Evolutionary conservation across 305 asterid species (phyloP).

Genomic region (Withania somnifera): DNA sequence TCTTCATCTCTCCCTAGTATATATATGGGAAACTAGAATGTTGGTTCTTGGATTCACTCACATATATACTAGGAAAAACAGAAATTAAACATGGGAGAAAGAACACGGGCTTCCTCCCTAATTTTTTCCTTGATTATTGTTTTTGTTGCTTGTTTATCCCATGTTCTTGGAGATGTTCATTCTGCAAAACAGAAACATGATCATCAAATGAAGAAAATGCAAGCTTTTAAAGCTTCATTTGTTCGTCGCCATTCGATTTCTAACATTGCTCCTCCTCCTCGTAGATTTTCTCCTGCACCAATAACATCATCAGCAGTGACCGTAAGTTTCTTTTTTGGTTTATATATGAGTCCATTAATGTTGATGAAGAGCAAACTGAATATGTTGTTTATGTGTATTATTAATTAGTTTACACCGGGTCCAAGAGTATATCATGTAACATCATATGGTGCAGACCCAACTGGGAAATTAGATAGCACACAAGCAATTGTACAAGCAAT

Average conservation of each 20-base stretch:
- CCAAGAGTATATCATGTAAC: slow-evolving; percentile 46
- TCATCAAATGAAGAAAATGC: slow-evolving; percentile 17
- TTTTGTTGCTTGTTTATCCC: slow-evolving; percentile 16
- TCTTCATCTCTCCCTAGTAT: background rate
- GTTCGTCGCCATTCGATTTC: slow-evolving; percentile 10
- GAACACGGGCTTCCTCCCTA: slow-evolving; percentile 19
- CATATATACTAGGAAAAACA: background rate
- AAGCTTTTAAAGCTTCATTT: slow-evolving; percentile 15
- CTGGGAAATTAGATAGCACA: slow-evolving; percentile 59
- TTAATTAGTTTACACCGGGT: background rate
- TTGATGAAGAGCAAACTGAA: background rate
- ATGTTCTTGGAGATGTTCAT: slow-evolving; percentile 17
- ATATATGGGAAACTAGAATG: background rate
- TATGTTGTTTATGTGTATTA: background rate
- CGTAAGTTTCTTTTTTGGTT: background rate
- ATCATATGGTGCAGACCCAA: slow-evolving; percentile 87
- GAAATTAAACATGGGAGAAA: slow-evolving; percentile 18
- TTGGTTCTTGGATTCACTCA: background rate
- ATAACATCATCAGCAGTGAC: slow-evolving; percentile 3
- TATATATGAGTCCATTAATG: background rate
- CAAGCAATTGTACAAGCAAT: slow-evolving; percentile 52
- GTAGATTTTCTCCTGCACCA: slow-evolving; percentile 4
- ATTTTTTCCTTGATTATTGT: slow-evolving; percentile 4
- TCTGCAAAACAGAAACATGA: background rate
- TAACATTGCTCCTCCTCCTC: too few species aligned